Evolutionary conservation across 2,329 filamentous ascomycete species (phyloP).

Genomic region (Alternaria novae-zelandiae): DNA sequence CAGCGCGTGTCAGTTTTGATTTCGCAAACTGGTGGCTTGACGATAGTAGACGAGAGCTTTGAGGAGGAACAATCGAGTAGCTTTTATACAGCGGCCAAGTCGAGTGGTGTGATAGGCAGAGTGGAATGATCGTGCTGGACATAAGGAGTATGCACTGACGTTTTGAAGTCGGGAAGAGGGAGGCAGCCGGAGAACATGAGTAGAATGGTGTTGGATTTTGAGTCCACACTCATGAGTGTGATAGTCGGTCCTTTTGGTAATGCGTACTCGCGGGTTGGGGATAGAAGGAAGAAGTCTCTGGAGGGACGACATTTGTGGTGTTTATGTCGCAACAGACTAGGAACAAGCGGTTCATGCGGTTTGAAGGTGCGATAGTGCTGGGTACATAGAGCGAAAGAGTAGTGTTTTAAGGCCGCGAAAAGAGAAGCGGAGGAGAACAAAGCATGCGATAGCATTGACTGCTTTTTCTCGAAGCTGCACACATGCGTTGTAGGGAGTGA

Average conservation of each 20-base stretch:
- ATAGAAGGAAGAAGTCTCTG: accelerated
- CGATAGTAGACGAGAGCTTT: neutral
- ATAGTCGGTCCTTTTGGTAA: too few relatives aligned
- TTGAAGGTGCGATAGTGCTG: too few relatives aligned
- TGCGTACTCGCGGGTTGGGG: neutral
- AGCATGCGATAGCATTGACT: too few relatives aligned
- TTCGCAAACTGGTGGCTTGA: neutral
- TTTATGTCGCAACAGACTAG: neutral
- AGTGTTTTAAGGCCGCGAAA: too few relatives aligned
- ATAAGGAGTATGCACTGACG: accelerated
- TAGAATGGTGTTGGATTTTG: accelerated
- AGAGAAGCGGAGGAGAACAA: too few relatives aligned
- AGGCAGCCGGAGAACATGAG: neutral
- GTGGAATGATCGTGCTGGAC: neutral
- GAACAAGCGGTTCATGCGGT: neutral
- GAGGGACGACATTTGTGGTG: neutral
- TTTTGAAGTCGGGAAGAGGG: neutral
- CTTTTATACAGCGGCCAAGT: accelerated
- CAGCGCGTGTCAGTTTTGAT: accelerated
- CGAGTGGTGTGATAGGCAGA: neutral
- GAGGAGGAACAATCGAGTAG: accelerated
- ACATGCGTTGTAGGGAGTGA: too few relatives aligned
- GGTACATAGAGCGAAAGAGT: too few relatives aligned
- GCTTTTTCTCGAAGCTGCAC: too few relatives aligned
- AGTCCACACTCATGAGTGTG: neutral